Conservation (phyloP, 2,329 filamentous ascomycete species). For the Torrubiella hemipterigena region DNA sequence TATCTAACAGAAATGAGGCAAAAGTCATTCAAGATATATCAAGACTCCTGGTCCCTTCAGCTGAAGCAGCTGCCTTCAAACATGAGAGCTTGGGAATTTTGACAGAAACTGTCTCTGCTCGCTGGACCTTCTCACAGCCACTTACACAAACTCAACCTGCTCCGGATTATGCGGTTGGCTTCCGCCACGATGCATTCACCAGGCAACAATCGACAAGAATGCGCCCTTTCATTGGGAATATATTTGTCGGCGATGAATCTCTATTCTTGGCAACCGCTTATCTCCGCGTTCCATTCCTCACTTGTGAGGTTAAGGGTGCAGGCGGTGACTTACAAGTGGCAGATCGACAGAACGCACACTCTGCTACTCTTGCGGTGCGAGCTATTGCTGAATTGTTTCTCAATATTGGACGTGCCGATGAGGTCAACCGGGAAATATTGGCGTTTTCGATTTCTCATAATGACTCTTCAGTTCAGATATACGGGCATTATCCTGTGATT, state of each 20-base stretch:
- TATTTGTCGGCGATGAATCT: conserved; percentile 17
- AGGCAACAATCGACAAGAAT: conserved; percentile 25
- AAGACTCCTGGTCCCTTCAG: no score
- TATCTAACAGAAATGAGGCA: no score
- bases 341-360: conserved; percentile 20
- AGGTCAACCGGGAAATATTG: conserved; percentile 21
- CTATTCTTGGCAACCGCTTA: conserved; percentile 29
- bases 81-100: no score
- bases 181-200: conserved; percentile 25
- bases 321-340: conserved; percentile 19
- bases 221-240: conserved; percentile 19
- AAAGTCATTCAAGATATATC: no score
- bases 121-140: no score
- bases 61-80: no score
- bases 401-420: conserved; percentile 17
- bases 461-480: neutral
- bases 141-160: conserved; percentile 31
- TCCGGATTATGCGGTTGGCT: conserved; percentile 28
- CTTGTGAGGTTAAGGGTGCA: conserved; percentile 31
- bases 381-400: conserved; percentile 23
- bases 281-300: conserved; percentile 35
- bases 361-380: conserved; percentile 17
- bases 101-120: no score
- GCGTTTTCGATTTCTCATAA: conserved; percentile 4
- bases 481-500: conserved; percentile 3